Base-by-base conservation (phyloP, 768 basidiomycete species). In the Heimioporus sp. region DNA sequence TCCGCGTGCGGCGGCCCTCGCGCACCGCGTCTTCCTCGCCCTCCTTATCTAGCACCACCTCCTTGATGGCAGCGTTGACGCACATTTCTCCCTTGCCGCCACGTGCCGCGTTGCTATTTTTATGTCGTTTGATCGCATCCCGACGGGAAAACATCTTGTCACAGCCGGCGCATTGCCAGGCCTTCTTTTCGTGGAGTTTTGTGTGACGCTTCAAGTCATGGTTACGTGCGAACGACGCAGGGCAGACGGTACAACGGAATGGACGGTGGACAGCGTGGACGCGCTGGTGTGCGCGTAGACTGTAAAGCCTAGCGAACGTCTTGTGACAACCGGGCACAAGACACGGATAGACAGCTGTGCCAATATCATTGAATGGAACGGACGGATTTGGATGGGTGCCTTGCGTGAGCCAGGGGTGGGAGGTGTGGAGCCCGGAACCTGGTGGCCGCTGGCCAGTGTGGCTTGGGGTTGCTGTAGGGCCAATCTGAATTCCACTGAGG, bases 131-230 rank as follows among this genome's bases (percentile, higher is more conserved):
- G 63, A 90, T 85, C 4, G 88, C 88, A 64, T 91, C 89, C 40
- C 85, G 76, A n/a, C 85, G 72, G 2, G 86, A 86, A 62, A 90
- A 91, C 19, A 85, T 71, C 67, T 87, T 89, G 42, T 76, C 78
- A 62, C 89, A 91, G 3, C 86, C 88, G 35, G 71, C 75, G 60
- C 89, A 91, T 58, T 83, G 80, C 80, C 80, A 91, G 21, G 84
- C 86, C 55, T 79, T 86, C 58, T 78, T 81, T 53, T 85, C 86
- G 65, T 91, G 89, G 36, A 86, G 70, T 59, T 81, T 82, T 44
- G 79, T 63, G 65, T 91, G 89, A n/a, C 89, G 80, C 69, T 87
- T 90, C 43, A 90, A 75, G 65, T 90, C 89, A 56, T 90, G 88
- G 55, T 86, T 87, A 43, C 89, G 80, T 4, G 83, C 81, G 67